These are phyloP conservation scores for Dalbergia cochinchinensis DNA, from an alignment of 306 rosid species.

Conservation along the genomic window DNA sequence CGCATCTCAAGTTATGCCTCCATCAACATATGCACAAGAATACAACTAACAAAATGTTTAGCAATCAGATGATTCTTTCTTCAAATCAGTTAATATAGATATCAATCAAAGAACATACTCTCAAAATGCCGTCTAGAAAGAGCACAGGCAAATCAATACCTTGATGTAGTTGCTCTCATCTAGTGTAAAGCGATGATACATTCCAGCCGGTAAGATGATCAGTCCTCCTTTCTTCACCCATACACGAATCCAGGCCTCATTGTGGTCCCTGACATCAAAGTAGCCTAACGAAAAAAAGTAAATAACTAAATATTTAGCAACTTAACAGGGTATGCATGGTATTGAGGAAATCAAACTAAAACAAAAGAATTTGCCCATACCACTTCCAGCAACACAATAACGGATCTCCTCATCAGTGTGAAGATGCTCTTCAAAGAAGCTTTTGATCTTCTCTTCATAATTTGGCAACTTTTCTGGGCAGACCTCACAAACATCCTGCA, in stretches of 20 bases:
- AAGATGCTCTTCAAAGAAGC: slow-evolving; percentile 90
- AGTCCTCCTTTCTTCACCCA: slow-evolving; percentile 94
- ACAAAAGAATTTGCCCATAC: slow-evolving; percentile 50
- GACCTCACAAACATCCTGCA: slow-evolving; percentile 93
- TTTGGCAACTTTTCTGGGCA: slow-evolving; percentile 94
- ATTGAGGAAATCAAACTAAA: slow-evolving; percentile 26
- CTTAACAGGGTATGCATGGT: not conserved
- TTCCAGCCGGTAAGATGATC: slow-evolving; percentile 98
- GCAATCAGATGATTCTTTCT: slow-evolving; percentile 5
- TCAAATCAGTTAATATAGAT: slow-evolving; percentile 3
- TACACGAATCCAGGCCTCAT: slow-evolving; percentile 93
- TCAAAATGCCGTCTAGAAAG: slow-evolving; percentile 11
- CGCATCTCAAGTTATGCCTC: slow-evolving; percentile 23
- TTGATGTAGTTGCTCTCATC: slow-evolving; percentile 91
- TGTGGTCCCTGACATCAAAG: slow-evolving; percentile 90
- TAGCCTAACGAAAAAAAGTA: slow-evolving; percentile 67
- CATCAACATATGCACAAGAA: slow-evolving; percentile 20
- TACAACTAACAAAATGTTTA: slow-evolving; percentile 10
- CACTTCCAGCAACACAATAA: slow-evolving; percentile 89
- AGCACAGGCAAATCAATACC: slow-evolving; percentile 57
- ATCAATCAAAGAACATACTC: not conserved
- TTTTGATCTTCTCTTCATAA: slow-evolving; percentile 92
- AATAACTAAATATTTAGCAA: slow-evolving; percentile 43
- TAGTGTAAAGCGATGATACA: slow-evolving; percentile 94
- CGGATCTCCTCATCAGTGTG: slow-evolving; percentile 99